Evolutionary conservation across 192 early-diverging fungal genomes (phyloP), one percentile per base, ranked within the genome.

Genomic region (Rhizophagus clarus): DNA sequence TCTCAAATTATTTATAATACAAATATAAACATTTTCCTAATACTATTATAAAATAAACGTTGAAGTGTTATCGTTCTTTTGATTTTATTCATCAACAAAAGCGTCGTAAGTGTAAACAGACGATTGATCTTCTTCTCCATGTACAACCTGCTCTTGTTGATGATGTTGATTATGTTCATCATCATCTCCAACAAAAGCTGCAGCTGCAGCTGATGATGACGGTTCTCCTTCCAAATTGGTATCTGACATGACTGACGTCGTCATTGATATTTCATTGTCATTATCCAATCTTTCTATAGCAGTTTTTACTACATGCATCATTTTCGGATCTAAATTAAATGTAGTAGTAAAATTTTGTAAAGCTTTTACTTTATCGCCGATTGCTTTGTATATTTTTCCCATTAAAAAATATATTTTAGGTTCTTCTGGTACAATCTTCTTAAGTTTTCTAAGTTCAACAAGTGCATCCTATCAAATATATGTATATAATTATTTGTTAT

Each of bases 351-450:
- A 89, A 32, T 87, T 84, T 62, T 87, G 79, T 22, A 91, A 71
- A 24, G 93, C 93, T 37, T 88, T 81, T 3, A 81, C 70, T 37
- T 79, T 81, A 42, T 92, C 79, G 0, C 90, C 90, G 37, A 90
- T 78, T 66, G 83, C 82, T 4, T 84, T 84, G 79, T 89, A 87
- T 56, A 90, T 82, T 71, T 86, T 87, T 4, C 92, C 94, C 61
- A 91, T 78, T 17, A 94, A 63, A 45, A 94, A 86, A 72, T 90
- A 91, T 20, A 95, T 88, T 26, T 87, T 87, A 34, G 86, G 82
- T 77, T 94, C 91, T 28, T 85, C 75, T 20, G 81, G 83, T 17
- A 84, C 77, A 4, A 77, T 67, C 0, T 83, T 82, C 80, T 90
- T 87, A 24, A 97, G 83, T 29, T 85, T 82, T 72, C 92, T 87